phyloP scores from a whole-genome alignment of 148 eudicot species.

The Talinum fruticosum region DNA sequence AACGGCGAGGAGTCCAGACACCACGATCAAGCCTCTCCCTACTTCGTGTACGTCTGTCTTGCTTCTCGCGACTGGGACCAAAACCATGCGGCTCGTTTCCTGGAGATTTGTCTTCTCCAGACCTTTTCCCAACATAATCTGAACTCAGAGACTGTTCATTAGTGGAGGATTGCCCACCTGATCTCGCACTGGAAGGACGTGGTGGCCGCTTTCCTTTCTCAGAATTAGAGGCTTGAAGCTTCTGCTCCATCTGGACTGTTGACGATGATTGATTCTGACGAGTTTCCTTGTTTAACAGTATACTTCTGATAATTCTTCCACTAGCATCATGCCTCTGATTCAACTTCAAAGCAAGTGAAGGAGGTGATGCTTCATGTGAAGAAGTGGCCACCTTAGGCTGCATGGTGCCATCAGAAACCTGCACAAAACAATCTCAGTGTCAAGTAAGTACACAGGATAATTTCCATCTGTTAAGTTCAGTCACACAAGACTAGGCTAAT shows the following conservation, averaged over 20 bases:
- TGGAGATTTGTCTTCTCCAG: constrained; percentile 48
- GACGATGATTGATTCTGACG: constrained; percentile 46
- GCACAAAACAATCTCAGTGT: constrained; percentile 2
- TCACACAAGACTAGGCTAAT: background rate
- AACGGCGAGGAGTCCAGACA: constrained; percentile 84
- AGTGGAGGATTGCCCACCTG: constrained; percentile 33
- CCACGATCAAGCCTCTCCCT: constrained; percentile 95
- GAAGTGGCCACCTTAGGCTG: constrained; percentile 41
- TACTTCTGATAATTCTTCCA: constrained; percentile 81
- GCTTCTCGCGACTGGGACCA: constrained; percentile 53
- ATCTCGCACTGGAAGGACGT: constrained; percentile 47
- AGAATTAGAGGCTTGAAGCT: constrained; percentile 40
- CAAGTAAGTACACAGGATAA: background rate
- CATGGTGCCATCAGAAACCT: constrained; percentile 44
- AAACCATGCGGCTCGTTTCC: constrained; percentile 43
- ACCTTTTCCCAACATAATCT: constrained; percentile 36
- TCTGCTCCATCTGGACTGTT: constrained; percentile 44
- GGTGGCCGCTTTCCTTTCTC: constrained; percentile 83
- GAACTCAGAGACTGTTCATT: constrained; percentile 33
- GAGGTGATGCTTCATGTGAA: constrained; percentile 35
- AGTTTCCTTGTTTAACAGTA: constrained; percentile 65
- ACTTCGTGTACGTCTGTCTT: constrained; percentile 71
- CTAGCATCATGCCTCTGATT: constrained; percentile 71
- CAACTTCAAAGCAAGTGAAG: constrained; percentile 42
- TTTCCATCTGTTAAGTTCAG: background rate